Percentiles rank a stretch among this genome's conserved stretches.
Conservation (phyloP, 257 asterid genomes). For the Nicotiana obtusifolia region DNA sequence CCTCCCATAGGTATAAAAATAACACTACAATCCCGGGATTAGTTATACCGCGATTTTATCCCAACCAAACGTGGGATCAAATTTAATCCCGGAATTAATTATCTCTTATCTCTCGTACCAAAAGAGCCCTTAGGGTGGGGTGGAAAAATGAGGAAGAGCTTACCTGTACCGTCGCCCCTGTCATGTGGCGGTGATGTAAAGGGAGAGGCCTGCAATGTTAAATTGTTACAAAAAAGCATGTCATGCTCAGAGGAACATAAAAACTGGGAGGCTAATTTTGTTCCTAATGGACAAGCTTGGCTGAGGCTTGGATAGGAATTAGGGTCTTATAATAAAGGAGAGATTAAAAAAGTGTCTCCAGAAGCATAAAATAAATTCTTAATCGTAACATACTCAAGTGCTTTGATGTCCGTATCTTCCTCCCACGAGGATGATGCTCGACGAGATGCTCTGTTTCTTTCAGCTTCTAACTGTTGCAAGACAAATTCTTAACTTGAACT, state of each 20-base stretch:
- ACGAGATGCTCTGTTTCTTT: constrained; percentile 74
- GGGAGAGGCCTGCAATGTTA: constrained; percentile 81
- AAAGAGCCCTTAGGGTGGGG: background rate
- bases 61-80: too few relatives aligned
- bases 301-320: background rate
- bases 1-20: too few relatives aligned
- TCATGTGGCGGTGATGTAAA: constrained; percentile 89
- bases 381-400: constrained; percentile 70
- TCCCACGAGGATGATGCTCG: constrained; percentile 94
- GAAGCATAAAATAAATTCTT: background rate
- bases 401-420: constrained; percentile 83
- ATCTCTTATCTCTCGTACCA: too few relatives aligned
- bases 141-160: constrained; percentile 9
- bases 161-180: constrained; percentile 85
- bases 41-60: too few relatives aligned
- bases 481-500: background rate
- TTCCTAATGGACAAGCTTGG: background rate
- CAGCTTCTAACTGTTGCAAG: constrained; percentile 73
- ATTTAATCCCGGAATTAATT: too few relatives aligned
- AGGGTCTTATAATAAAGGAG: background rate
- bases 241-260: background rate
- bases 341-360: too few relatives aligned
- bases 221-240: constrained; percentile 11
- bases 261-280: background rate
- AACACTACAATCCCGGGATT: too few relatives aligned